phyloP scores from a whole-genome alignment of 2,329 filamentous ascomycete species.

The Onygena corvina region DNA sequence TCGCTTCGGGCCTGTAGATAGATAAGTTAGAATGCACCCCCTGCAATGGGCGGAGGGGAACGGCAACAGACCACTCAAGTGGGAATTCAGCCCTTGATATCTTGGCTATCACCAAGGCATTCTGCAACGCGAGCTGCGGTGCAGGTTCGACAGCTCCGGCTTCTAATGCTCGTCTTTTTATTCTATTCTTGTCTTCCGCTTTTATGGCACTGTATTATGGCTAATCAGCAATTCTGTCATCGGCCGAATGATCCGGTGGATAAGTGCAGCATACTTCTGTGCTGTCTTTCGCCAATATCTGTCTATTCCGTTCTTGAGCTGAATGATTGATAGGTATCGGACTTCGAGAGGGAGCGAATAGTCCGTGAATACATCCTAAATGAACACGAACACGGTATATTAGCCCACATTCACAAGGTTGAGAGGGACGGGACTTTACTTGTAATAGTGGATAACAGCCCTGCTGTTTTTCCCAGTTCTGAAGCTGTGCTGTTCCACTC shows the following conservation, averaged over 20 bases:
- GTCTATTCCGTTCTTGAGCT: slow-evolving; percentile 93
- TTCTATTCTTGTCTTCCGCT: slow-evolving; percentile 61
- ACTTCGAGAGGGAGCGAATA: slow-evolving; percentile 62
- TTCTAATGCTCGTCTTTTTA: slow-evolving; percentile 63
- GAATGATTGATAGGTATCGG: slow-evolving; percentile 81
- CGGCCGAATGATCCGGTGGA: neutral
- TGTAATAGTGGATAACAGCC: slow-evolving; percentile 59
- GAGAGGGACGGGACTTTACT: slow-evolving; percentile 33
- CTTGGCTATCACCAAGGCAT: slow-evolving; percentile 77
- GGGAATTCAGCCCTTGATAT: slow-evolving; percentile 84
- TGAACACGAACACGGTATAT: neutral
- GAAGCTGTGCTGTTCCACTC: slow-evolving; percentile 55
- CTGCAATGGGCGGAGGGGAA: neutral
- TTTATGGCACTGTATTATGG: slow-evolving; percentile 40
- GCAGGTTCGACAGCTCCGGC: slow-evolving; percentile 68
- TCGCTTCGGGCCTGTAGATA: slow-evolving; percentile 36
- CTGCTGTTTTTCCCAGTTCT: slow-evolving; percentile 55
- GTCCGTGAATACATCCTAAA: slow-evolving; percentile 68
- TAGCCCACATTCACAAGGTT: neutral
- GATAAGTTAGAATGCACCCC: slow-evolving; percentile 5
- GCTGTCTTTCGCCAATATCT: slow-evolving; percentile 81
- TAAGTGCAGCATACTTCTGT: slow-evolving; percentile 41
- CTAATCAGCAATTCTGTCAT: neutral
- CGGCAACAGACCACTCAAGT: slow-evolving; percentile 53
- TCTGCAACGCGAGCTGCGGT: slow-evolving; percentile 66